These are phyloP conservation scores for Ramichloridium luteum DNA, from an alignment of 2,329 filamentous ascomycete genomes.

Conservation along the genomic window DNA sequence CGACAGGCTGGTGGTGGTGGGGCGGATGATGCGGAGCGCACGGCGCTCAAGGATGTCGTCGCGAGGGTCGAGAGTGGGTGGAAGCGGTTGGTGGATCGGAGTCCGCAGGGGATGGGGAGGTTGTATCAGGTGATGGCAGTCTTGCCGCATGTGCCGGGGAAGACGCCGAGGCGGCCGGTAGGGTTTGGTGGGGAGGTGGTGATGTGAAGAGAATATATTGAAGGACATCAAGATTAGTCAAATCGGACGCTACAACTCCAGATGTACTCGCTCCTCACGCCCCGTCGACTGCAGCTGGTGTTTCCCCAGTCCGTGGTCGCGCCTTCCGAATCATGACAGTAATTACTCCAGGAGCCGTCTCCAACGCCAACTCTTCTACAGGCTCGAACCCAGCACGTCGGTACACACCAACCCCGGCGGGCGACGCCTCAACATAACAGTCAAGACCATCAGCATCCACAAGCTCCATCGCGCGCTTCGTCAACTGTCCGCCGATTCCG, in stretches of 20 bases:
- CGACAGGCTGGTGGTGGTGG: slow-evolving; percentile 23
- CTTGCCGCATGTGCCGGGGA: slow-evolving; percentile 51
- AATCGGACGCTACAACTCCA: background rate
- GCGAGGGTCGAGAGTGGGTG: slow-evolving; percentile 60
- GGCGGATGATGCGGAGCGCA: slow-evolving; percentile 26
- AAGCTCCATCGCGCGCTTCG: slow-evolving; percentile 1
- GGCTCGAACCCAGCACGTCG: slow-evolving; percentile 1
- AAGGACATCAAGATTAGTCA: background rate
- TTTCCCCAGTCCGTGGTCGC: background rate
- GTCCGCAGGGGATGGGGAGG: slow-evolving; percentile 80
- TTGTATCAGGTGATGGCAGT: slow-evolving; percentile 90
- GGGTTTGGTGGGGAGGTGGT: slow-evolving; percentile 68
- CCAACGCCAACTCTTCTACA: background rate
- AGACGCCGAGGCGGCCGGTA: slow-evolving; percentile 62
- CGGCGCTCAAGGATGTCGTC: slow-evolving; percentile 36
- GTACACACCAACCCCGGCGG: background rate
- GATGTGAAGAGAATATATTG: slow-evolving; percentile 7
- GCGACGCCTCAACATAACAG: slow-evolving; percentile 3
- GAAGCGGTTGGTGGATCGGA: slow-evolving; percentile 71
- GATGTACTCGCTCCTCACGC: too few relatives aligned
- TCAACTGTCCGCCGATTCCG: slow-evolving; percentile 1
- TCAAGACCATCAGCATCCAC: slow-evolving; percentile 1
- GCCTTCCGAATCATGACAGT: background rate
- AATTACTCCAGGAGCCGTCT: slow-evolving; percentile 1
- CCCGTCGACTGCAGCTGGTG: too few relatives aligned